Evolutionary conservation across 169 alveolate genomes (phyloP), one percentile per base, ranked within the genome.

Genomic region (Plasmodium cynomolgi): DNA sequence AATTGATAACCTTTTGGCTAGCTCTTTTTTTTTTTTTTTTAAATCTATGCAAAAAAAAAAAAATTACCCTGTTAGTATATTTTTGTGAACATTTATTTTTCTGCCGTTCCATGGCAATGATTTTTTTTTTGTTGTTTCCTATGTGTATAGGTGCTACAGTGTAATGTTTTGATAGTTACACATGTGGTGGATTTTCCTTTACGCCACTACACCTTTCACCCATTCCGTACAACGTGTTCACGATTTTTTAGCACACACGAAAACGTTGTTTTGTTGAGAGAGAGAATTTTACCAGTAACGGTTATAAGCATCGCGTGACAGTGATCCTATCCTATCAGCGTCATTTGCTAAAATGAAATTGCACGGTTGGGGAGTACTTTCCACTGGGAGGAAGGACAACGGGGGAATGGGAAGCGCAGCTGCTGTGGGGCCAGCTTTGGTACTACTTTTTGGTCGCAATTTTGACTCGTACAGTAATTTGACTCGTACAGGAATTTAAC

Each of bases 71-170:
- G 72, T 77, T 41, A 1, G 34, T 41, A 62, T 29, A 54, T 79
- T 79, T 39, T 79, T 79, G 54, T n/a, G 56, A 79, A 3, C 54
- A 39, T 79, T 79, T 79, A 34, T 79, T 79, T 79, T 29, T 37
- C 33, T 79, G 20, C 8, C 31, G 23, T 34, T 37, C 31, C 29
- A 11, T 37, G n/a, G 84, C 34, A 39, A 47, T 47, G 26, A 34
- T 75, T 34, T 75, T 29, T 75, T 75, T 37, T 4, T 37, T 39
- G 26, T n/a, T 73, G 26, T 26, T 79, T 79, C 3, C 31, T 71
- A 77, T 77, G 9, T 39, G 37, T n/a, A 62, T n/a, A 62, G 33
- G 75, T 62, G 33, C 75, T 7, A 9, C 75, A n/a, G 75, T 20
- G 75, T 62, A 26, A 62, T 62, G 13, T 62, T 62, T 62, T 62